A percentile compares a stretch with the other conserved stretches of the same genome.
These are phyloP conservation scores for Fusarium annulatum DNA, from an alignment of 2,329 filamentous ascomycete genomes.

Conservation along the genomic window DNA sequence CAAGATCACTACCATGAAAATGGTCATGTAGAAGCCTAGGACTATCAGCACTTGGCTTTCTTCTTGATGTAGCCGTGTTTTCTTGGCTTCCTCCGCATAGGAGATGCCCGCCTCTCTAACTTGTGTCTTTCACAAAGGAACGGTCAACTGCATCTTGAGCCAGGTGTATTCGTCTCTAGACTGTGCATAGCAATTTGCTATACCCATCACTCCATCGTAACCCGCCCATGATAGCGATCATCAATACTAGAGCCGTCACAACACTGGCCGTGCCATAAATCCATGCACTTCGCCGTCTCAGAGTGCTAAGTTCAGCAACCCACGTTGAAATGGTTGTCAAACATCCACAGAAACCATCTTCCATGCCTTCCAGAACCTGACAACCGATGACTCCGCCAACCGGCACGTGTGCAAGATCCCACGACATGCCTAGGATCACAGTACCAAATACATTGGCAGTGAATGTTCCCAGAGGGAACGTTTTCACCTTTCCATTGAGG, in stretches of 20 bases:
- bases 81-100: neutral
- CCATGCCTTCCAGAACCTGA: conserved; percentile 73
- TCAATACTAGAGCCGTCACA: conserved; percentile 63
- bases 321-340: conserved; percentile 75
- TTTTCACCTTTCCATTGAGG: conserved; percentile 74
- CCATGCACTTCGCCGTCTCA: conserved; percentile 70
- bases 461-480: conserved; percentile 90
- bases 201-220: conserved; percentile 76
- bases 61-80: neutral
- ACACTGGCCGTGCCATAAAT: conserved; percentile 74
- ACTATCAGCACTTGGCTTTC: neutral
- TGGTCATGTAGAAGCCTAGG: rapidly evolving
- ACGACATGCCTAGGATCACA: conserved; percentile 78
- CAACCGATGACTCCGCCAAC: conserved; percentile 69
- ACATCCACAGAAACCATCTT: conserved; percentile 76
- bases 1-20: neutral
- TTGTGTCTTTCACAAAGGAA: neutral
- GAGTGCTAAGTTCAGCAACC: conserved; percentile 68
- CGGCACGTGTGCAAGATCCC: conserved; percentile 78
- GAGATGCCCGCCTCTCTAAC: neutral
- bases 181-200: conserved; percentile 38
- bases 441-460: conserved; percentile 83
- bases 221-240: conserved; percentile 80
- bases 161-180: conserved; percentile 4
- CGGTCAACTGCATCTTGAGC: neutral